These are phyloP conservation scores for Pythium rhizo-oryzae DNA, from an alignment of 352 stramenopile species.

Conservation along the genomic window DNA sequence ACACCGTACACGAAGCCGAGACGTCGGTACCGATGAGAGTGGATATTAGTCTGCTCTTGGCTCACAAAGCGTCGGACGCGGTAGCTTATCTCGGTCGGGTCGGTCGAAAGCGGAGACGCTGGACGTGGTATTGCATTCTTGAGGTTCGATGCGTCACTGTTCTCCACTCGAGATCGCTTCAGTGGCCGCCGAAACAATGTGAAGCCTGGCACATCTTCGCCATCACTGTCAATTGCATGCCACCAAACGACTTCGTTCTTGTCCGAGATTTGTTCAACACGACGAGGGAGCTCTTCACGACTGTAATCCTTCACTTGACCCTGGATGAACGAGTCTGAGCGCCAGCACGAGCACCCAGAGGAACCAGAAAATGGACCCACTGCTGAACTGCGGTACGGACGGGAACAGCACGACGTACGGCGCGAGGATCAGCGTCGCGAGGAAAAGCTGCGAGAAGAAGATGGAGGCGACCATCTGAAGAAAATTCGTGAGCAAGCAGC, in stretches of 20 bases:
- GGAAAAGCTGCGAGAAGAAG: conserved; percentile 83
- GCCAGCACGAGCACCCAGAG: conserved; percentile 79
- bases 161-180: conserved; percentile 18
- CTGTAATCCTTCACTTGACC: conserved; percentile 76
- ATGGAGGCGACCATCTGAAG: conserved; percentile 84
- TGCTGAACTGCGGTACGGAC: conserved; percentile 71
- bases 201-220: conserved; percentile 35
- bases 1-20: conserved; percentile 81
- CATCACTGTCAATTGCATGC: conserved; percentile 43
- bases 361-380: conserved; percentile 82
- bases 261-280: conserved; percentile 63
- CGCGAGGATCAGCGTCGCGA: conserved; percentile 71
- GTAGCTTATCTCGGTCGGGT: conserved; percentile 58
- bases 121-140: neutral
- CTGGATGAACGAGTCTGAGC: conserved; percentile 79
- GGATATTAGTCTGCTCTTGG: conserved; percentile 54
- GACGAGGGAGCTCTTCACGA: conserved; percentile 70
- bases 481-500: conserved; percentile 84
- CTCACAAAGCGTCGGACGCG: conserved; percentile 69
- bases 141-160: neutral
- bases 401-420: conserved; percentile 79
- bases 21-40: conserved; percentile 71
- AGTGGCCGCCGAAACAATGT: conserved; percentile 16
- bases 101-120: neutral
- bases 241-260: conserved; percentile 59